Evolutionary conservation across 176 grass and related monocot genomes (phyloP).

Genomic region (Carex parvula): DNA sequence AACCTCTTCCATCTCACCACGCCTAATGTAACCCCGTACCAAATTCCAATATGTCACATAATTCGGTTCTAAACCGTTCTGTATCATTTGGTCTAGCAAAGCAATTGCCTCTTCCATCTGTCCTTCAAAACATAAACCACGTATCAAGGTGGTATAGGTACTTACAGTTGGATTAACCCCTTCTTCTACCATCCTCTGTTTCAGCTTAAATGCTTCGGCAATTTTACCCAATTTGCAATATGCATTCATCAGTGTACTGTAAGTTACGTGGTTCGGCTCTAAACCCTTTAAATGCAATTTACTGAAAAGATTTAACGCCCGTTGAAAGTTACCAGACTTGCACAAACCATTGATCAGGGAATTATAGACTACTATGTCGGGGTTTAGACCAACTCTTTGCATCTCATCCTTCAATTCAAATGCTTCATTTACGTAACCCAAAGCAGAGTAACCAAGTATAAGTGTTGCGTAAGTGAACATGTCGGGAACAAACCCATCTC

Average conservation of each 20-base stretch:
- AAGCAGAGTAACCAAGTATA: conserved; percentile 71
- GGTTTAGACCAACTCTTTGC: conserved; percentile 46
- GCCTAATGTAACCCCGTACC: conserved; percentile 71
- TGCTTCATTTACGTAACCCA: conserved; percentile 59
- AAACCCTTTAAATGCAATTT: conserved; percentile 66
- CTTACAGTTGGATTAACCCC: conserved; percentile 62
- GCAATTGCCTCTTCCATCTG: conserved; percentile 93
- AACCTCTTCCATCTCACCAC: conserved; percentile 65
- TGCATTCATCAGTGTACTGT: conserved; percentile 80
- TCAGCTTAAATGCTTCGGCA: conserved; percentile 82
- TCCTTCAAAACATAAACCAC: conserved; percentile 78
- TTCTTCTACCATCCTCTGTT: conserved; percentile 79
- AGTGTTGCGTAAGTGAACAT: conserved; percentile 79
- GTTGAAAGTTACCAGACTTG: conserved; percentile 60
- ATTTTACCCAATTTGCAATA: conserved; percentile 66
- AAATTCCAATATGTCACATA: conserved; percentile 84
- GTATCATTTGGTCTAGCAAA: conserved; percentile 91
- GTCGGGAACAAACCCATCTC: conserved; percentile 62
- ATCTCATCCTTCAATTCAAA: conserved; percentile 74
- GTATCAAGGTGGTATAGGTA: conserved; percentile 90
- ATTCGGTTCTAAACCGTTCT: conserved; percentile 76
- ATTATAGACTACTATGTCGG: conserved; percentile 79
- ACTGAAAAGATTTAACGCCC: conserved; percentile 69
- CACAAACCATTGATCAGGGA: conserved; percentile 92
- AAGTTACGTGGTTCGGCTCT: conserved; percentile 65